Conservation (phyloP, 306 rosid species). For the Cucurbita ficifolia region DNA sequence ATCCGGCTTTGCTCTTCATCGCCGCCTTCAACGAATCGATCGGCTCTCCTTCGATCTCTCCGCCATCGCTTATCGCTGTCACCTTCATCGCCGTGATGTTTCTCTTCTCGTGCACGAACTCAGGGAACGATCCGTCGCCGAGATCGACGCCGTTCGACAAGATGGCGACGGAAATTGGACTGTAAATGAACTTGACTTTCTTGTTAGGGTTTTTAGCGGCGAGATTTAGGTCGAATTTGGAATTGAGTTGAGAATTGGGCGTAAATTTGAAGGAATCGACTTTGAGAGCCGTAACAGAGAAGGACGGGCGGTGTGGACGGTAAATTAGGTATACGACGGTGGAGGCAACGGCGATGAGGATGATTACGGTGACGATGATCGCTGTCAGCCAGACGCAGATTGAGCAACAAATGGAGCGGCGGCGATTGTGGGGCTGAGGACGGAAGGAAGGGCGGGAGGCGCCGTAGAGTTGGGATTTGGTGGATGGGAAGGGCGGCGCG, state of each 20-base stretch:
- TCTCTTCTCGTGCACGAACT: slow-evolving; percentile 46
- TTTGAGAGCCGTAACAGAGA: slow-evolving; percentile 24
- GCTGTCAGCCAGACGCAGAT: slow-evolving; percentile 39
- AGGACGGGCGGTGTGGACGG: slow-evolving; percentile 37
- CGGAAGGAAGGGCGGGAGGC: slow-evolving; percentile 66
- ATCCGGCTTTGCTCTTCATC: slow-evolving; percentile 42
- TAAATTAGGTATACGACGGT: slow-evolving; percentile 45
- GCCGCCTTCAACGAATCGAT: slow-evolving; percentile 23
- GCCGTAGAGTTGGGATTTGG: slow-evolving; percentile 53
- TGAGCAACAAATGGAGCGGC: slow-evolving; percentile 38
- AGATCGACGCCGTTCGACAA: slow-evolving; percentile 20
- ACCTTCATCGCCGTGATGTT: slow-evolving; percentile 48
- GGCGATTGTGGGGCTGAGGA: slow-evolving; percentile 33
- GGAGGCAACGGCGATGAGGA: slow-evolving; percentile 29
- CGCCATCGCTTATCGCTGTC: slow-evolving; percentile 8
- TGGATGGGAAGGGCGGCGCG: slow-evolving; percentile 34
- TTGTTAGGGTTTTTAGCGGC: slow-evolving; percentile 37
- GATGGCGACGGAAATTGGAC: slow-evolving; percentile 12
- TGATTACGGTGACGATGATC: slow-evolving; percentile 26
- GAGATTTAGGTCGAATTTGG: slow-evolving; percentile 25
- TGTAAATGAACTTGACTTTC: slow-evolving; percentile 24
- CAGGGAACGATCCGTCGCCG: slow-evolving; percentile 24
- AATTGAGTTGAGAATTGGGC: slow-evolving; percentile 19
- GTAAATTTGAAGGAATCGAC: slow-evolving; percentile 16
- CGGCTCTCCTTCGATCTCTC: slow-evolving; percentile 10